These are phyloP conservation scores for Capronia americana DNA, from an alignment of 2,329 filamentous ascomycete species.

Conservation along the genomic window DNA sequence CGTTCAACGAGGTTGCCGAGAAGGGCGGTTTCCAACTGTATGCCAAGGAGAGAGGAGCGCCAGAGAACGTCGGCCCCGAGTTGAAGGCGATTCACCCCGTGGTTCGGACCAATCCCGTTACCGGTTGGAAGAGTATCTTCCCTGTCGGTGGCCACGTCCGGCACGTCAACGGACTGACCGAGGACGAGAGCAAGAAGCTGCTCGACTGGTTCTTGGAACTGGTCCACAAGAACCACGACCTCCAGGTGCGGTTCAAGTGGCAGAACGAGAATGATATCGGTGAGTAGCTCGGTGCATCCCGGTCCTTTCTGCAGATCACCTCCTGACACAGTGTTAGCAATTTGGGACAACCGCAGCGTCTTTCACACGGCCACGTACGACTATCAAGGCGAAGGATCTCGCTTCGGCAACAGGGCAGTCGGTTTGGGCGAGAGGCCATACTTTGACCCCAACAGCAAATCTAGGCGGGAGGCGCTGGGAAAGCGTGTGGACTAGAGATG, in stretches of 20 bases:
- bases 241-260: constrained; percentile 59
- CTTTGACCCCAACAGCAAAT: constrained; percentile 44
- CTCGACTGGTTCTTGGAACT: constrained; percentile 52
- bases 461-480: constrained; percentile 19
- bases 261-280: constrained; percentile 56
- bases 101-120: constrained; percentile 68
- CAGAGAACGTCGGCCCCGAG: constrained; percentile 60
- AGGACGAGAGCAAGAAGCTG: constrained; percentile 51
- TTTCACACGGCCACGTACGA: constrained; percentile 45
- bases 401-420: constrained; percentile 44
- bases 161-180: constrained; percentile 53
- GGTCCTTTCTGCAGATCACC: neutral
- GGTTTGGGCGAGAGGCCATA: constrained; percentile 47
- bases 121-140: constrained; percentile 66
- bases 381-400: constrained; percentile 43
- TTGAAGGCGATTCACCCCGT: constrained; percentile 62
- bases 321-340: constrained; percentile 33
- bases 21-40: constrained; percentile 44
- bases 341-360: constrained; percentile 47
- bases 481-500: neutral
- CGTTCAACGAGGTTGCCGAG: constrained; percentile 58
- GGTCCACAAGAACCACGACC: constrained; percentile 58
- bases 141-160: constrained; percentile 51
- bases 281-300: constrained; percentile 36
- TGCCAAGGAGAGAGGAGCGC: constrained; percentile 57